These are phyloP conservation scores for Talaromyces stipitatus DNA, from an alignment of 495 filamentous ascomycete species.

Conservation along the genomic window DNA sequence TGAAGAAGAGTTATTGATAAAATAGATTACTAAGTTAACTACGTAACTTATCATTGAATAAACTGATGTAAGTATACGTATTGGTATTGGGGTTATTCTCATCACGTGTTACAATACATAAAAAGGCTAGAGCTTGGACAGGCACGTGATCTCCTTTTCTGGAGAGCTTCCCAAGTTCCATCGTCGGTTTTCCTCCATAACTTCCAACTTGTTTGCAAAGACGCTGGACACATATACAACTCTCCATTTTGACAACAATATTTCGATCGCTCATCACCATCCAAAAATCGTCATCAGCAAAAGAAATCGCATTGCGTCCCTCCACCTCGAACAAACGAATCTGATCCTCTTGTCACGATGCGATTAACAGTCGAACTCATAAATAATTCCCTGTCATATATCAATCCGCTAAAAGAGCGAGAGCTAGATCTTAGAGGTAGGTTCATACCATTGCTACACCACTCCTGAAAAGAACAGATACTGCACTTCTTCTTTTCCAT, in stretches of 20 bases:
- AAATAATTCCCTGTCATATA: conserved; percentile 84
- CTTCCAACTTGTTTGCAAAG: neutral
- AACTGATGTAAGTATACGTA: neutral
- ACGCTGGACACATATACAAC: neutral
- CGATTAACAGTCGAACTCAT: conserved; percentile 93
- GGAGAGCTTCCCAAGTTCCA: neutral
- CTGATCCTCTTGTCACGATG: conserved; percentile 60
- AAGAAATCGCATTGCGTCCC: neutral
- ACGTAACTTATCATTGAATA: neutral
- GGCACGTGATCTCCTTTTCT: neutral
- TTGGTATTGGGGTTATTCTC: neutral
- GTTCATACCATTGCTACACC: conserved; percentile 33
- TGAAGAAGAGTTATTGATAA: neutral
- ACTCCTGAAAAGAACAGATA: conserved; percentile 90
- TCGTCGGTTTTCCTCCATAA: neutral
- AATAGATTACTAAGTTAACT: neutral
- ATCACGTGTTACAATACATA: neutral
- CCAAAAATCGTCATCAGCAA: neutral
- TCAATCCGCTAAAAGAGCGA: conserved; percentile 94
- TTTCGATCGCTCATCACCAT: neutral
- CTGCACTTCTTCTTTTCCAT: conserved; percentile 60
- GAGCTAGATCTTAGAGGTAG: conserved; percentile 99
- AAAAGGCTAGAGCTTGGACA: neutral
- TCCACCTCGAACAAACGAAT: no score
- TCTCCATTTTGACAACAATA: neutral